Evolutionary conservation across 805 yeast species (phyloP).

Genomic region (Blastobotrys peoriensis): DNA sequence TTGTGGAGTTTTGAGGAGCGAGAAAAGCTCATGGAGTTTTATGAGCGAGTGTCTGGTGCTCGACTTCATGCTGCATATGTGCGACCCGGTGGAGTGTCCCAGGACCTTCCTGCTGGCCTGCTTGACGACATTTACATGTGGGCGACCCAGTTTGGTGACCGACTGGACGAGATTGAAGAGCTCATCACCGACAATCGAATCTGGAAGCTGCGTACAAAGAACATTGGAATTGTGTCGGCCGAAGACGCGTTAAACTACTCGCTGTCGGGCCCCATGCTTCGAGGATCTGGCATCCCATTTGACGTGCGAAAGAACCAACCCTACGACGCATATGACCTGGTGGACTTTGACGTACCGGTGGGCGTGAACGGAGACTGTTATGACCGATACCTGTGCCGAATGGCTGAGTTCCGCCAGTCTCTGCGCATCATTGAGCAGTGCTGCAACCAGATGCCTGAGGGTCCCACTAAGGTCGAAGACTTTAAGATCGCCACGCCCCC

Average conservation of each 20-base stretch:
- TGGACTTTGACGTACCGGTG: constrained; percentile 82
- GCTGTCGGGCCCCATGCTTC: constrained; percentile 80
- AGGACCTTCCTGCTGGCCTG: constrained; percentile 79
- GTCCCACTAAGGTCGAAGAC: constrained; percentile 87
- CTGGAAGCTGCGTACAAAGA: constrained; percentile 83
- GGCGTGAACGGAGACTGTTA: constrained; percentile 87
- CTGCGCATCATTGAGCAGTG: constrained; percentile 86
- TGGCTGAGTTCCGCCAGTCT: constrained; percentile 90
- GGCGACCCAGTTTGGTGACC: constrained; percentile 94
- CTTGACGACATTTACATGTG: constrained; percentile 91
- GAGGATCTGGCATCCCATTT: constrained; percentile 86
- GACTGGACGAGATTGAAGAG: constrained; percentile 87
- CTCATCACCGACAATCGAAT: constrained; percentile 84
- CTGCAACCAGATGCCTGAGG: constrained; percentile 85
- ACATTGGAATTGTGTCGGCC: constrained; percentile 74
- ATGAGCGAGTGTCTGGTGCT: constrained; percentile 87
- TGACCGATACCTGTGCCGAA: constrained; percentile 81
- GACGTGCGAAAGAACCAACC: constrained; percentile 84
- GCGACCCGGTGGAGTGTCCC: constrained; percentile 89
- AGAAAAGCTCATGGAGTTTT: constrained; percentile 87
- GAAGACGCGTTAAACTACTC: constrained; percentile 82
- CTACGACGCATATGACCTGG: constrained; percentile 80
- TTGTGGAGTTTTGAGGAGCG: constrained; percentile 93
- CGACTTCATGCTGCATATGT: constrained; percentile 83
- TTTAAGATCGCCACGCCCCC: constrained; percentile 81